Base-by-base conservation (phyloP, 768 basidiomycete species). In the Tricholoma flavovirens region DNA sequence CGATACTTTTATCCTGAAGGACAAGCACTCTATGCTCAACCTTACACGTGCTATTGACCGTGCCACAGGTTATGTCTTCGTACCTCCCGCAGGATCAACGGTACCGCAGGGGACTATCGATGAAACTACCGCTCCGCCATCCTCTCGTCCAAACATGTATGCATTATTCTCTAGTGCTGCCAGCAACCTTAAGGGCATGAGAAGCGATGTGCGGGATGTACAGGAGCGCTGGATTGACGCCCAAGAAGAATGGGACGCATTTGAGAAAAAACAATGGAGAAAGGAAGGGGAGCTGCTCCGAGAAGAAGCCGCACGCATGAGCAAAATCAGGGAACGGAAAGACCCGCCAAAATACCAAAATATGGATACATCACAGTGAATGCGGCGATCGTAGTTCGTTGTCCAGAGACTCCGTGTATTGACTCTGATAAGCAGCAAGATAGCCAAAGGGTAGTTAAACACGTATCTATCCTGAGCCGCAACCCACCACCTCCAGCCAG, bases 151-250 rank as follows among this genome's bases (percentile, higher is more conserved):
- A 2, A 93, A 94, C 67, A 71, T 79, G 14, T 82, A 83, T 60
- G 74, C 82, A 0, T 71, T 95, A 15, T 83, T 93, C 64, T 80
- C 86, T 2, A 81, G 79, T 11, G 86, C 88, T 3, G 77, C 78
- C 14, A 84, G 84, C 0, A 68, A 76, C 1, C 66, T 84, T 56
- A 73, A 69, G 14, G 84, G 81, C 0, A 71, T 75, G 4, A 70
- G 73, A 51, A 80, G 78, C 59, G 72, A 79, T 60, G 77, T 91
- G 11, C 73, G 82, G 19, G 92, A 94, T 64, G 83, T 95, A 5
- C 94, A 98, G 68, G 95, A 98, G 67, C 75, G 94, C 42, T 98
- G 95, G 94, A 70, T 96, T n/a, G 93, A 97, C 62, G 82, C 84
- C 5, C 80, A 78, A 59, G 89, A 91, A 24, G 81, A 80, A 45